phyloP scores from a whole-genome alignment of 2,329 filamentous ascomycete species.

The Grosmannia huntii region DNA sequence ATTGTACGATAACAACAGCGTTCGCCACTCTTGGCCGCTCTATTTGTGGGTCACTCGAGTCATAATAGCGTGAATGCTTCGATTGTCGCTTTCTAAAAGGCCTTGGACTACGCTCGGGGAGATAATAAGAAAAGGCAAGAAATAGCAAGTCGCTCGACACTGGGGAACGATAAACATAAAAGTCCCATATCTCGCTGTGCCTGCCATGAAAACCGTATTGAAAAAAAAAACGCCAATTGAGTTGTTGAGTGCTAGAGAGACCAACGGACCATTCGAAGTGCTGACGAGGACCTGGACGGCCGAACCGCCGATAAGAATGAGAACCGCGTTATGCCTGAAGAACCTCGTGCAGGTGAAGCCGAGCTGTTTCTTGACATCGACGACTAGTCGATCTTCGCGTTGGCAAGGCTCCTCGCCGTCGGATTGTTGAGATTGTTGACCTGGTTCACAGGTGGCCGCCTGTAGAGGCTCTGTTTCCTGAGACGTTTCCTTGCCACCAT shows the following conservation, averaged over 20 bases:
- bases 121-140: neutral
- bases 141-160: neutral
- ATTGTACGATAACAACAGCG: neutral
- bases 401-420: slow-evolving; percentile 50
- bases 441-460: slow-evolving; percentile 55
- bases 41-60: neutral
- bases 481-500: slow-evolving; percentile 94
- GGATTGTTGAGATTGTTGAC: slow-evolving; percentile 73
- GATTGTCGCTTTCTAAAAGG: neutral
- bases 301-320: neutral
- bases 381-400: slow-evolving; percentile 60
- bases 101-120: neutral
- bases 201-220: neutral
- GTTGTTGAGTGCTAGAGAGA: neutral
- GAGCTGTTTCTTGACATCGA: neutral
- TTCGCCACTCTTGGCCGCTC: neutral
- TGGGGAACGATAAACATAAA: neutral
- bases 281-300: neutral
- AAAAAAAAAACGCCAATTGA: neutral
- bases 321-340: neutral
- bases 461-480: slow-evolving; percentile 74
- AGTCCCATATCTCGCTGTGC: neutral
- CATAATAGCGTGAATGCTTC: neutral
- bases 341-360: neutral
- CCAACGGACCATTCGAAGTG: neutral